A percentile compares a stretch with the other conserved stretches of the same genome.
These are phyloP conservation scores for Fusarium subglutinans DNA, from an alignment of 2,329 filamentous ascomycete genomes.

Conservation along the genomic window DNA sequence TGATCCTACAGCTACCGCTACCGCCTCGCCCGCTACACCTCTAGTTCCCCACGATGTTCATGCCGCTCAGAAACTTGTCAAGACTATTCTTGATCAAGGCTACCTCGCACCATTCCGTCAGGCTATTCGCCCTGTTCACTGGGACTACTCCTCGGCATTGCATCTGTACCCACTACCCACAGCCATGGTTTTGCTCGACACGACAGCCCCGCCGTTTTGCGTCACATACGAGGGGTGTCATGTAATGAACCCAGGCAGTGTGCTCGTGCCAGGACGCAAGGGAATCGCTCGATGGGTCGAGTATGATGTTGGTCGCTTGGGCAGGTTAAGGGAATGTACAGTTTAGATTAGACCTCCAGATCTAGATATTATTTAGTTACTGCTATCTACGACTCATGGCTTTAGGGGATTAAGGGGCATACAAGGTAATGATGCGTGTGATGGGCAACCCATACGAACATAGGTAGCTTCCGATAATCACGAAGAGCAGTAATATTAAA, in stretches of 20 bases:
- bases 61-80: constrained; percentile 80
- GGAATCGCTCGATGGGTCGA: constrained; percentile 85
- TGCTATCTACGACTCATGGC: constrained; percentile 7
- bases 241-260: constrained; percentile 88
- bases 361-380: not conserved
- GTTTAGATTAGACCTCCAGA: constrained; percentile 52
- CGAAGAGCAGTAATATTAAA: not conserved
- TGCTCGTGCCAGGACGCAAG: constrained; percentile 75
- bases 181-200: constrained; percentile 82
- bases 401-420: not conserved
- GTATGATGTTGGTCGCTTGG: constrained; percentile 76
- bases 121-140: constrained; percentile 81
- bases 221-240: constrained; percentile 95
- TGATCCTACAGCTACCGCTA: constrained; percentile 17
- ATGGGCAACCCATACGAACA: constrained; percentile 5
- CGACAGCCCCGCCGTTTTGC: constrained; percentile 82
- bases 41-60: constrained; percentile 60
- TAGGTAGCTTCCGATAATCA: not conserved
- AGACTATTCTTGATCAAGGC: constrained; percentile 91
- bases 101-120: constrained; percentile 88
- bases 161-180: constrained; percentile 91
- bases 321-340: constrained; percentile 69
- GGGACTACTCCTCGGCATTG: constrained; percentile 83
- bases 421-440: constrained; percentile 24
- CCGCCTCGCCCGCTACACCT: constrained; percentile 49